Evolutionary conservation across 805 yeast species (phyloP), one percentile per base, ranked within the genome.

Genomic region (Schizosaccharomyces osmophilus): DNA sequence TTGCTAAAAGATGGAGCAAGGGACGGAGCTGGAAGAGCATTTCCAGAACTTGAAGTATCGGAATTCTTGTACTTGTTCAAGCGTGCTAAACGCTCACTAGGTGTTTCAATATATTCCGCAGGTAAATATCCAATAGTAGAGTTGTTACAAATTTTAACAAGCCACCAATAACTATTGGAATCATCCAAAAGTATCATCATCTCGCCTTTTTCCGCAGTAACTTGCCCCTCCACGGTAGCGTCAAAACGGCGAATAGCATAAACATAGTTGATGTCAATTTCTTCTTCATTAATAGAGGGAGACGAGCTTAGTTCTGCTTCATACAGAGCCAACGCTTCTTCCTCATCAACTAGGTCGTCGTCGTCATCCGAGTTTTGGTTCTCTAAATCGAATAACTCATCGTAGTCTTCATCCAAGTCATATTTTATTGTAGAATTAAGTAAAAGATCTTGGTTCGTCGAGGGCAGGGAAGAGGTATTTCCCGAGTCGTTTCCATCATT

Each of bases 151-250:
- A 76, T 69, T 67, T 78, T 71, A 66, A 93, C 90, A 11, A 90
- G 75, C 97, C 98, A 93, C 98, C 98, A 93, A 72, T 93, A 93
- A 64, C 86, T 79, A 72, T 93, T 96, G 59, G 85, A 82, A 68
- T 93, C 98, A 68, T 87, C 88, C 43, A 93, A 73, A 22, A 93
- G 73, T 55, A 79, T 75, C 64, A 94, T 90, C 1, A 94, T 82
- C 67, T 87, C 95, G 68, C 90, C 89, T 65, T 87, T 81, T 24
- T 74, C 70, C 11, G 90, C 76, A 63, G 84, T 81, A 66, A 95
- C 84, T 72, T 90, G 98, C 58, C 93, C 87, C 4, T 90, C 88
- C 68, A 88, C 96, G 4, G 95, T 95, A 0, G 97, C 97, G 61
- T 77, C 78, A 67, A 93, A 90, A 60, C 88, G 88, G 67, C 84